phyloP scores from a whole-genome alignment of 73 alveolate species.

The Paramecium sexaurelia region DNA sequence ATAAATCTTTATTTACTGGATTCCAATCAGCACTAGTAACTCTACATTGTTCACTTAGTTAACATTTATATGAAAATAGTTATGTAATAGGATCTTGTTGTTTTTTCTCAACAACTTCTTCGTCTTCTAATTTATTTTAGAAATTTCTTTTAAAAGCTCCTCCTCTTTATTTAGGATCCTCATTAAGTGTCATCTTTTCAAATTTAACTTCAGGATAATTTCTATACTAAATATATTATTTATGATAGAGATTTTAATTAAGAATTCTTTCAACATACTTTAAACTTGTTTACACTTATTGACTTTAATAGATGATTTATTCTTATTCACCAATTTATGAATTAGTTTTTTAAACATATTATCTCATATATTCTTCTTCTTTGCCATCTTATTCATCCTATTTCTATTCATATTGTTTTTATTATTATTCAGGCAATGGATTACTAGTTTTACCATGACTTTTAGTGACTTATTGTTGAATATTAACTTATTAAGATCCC shows the following conservation, averaged over 20 bases:
- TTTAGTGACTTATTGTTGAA: constrained; percentile 37
- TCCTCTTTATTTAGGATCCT: constrained; percentile 74
- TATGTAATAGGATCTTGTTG: constrained; percentile 82
- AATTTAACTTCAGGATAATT: constrained; percentile 95
- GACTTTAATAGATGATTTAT: constrained; percentile 54
- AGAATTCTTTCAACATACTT: constrained; percentile 95
- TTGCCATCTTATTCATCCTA: constrained; percentile 38
- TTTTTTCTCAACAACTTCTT: constrained; percentile 79
- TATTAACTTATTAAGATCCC: constrained; percentile 16
- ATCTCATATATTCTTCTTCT: constrained; percentile 39
- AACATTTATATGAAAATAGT: constrained; percentile 88
- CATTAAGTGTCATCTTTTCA: constrained; percentile 74
- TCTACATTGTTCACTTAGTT: constrained; percentile 80
- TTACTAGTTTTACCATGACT: constrained; percentile 57
- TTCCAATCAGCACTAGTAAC: constrained; percentile 97
- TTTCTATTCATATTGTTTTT: constrained; percentile 33
- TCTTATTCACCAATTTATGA: constrained; percentile 36
- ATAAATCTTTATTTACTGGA: constrained; percentile 88
- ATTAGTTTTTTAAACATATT: neutral
- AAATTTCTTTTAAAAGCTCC: constrained; percentile 73
- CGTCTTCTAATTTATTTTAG: constrained; percentile 81
- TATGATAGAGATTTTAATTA: constrained; percentile 93
- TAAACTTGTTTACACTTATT: constrained; percentile 49
- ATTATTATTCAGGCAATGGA: constrained; percentile 34
- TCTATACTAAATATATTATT: constrained; percentile 92